Evolutionary conservation across 129 eudicot species (phyloP).

Genomic region (Heracleum sosnowskyi): DNA sequence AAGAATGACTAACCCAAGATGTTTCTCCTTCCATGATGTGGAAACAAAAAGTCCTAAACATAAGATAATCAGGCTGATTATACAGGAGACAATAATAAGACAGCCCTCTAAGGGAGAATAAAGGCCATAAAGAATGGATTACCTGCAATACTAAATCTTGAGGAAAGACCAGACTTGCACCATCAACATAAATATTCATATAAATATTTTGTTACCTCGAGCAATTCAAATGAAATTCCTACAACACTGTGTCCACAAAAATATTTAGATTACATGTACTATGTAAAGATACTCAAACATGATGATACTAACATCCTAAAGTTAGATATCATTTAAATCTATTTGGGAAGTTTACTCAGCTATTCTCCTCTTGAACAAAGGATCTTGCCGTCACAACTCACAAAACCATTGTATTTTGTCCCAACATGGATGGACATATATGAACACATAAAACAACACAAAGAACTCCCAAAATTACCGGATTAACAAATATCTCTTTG

Average conservation of each 20-base stretch:
- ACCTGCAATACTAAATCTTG: conserved; percentile 13
- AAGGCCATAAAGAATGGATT: not conserved
- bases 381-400: not conserved
- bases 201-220: not conserved
- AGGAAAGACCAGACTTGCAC: not conserved
- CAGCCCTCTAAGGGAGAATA: conserved; percentile 3
- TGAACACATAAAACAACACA: not conserved
- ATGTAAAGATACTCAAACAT: not conserved
- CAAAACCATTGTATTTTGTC: not conserved
- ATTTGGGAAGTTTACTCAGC: not conserved
- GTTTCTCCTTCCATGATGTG: conserved; percentile 61
- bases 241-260: not conserved
- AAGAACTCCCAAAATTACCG: not conserved
- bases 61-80: conserved; percentile 3
- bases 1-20: conserved; percentile 79
- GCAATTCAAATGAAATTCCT: not conserved
- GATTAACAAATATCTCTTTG: not conserved
- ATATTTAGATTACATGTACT: not conserved
- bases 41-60: conserved; percentile 18
- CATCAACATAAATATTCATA: conserved; percentile 1
- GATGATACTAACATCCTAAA: not conserved
- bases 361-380: not conserved
- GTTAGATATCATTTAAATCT: not conserved
- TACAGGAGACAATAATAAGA: not conserved
- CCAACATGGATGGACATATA: not conserved